phyloP scores from a whole-genome alignment of 371 early-diverging fungal genomes.

The Globomyces sp. region DNA sequence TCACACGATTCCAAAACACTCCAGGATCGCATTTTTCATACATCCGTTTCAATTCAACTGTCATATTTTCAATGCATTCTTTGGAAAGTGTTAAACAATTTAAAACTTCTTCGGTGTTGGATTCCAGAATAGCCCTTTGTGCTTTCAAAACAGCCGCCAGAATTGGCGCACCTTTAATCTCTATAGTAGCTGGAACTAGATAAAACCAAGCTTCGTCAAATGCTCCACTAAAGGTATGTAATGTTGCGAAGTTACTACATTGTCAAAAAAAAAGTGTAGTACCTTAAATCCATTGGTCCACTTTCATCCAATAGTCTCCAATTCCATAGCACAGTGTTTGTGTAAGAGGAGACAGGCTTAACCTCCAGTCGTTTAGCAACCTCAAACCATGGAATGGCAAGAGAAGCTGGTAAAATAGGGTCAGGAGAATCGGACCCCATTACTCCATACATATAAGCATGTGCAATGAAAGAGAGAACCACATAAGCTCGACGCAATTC shows the following conservation, averaged over 20 bases:
- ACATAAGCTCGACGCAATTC: conserved; percentile 1
- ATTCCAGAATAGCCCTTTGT: conserved; percentile 29
- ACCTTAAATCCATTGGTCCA: conserved; percentile 7
- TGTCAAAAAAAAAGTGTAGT: background rate
- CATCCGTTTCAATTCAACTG: conserved; percentile 73
- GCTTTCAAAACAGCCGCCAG: conserved; percentile 44
- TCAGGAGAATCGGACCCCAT: background rate
- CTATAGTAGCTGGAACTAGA: conserved; percentile 86
- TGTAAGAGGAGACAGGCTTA: conserved; percentile 85
- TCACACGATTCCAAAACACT: conserved; percentile 91
- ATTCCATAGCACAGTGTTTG: conserved; percentile 32
- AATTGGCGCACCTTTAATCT: conserved; percentile 81
- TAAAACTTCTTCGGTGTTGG: conserved; percentile 52
- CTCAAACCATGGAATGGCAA: conserved; percentile 84
- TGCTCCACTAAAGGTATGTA: conserved; percentile 84
- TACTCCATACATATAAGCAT: conserved; percentile 82
- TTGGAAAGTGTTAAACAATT: conserved; percentile 57
- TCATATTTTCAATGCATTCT: conserved; percentile 60
- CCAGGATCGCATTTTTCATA: conserved; percentile 89
- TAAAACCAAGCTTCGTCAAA: conserved; percentile 97
- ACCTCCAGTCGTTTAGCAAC: conserved; percentile 79
- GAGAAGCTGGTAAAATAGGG: conserved; percentile 70
- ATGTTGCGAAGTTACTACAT: conserved; percentile 70
- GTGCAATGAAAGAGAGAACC: conserved; percentile 69
- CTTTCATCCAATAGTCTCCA: conserved; percentile 8